Evolutionary conservation across 257 asterid species (phyloP).

Genomic region (Oldenlandia corymbosa): DNA sequence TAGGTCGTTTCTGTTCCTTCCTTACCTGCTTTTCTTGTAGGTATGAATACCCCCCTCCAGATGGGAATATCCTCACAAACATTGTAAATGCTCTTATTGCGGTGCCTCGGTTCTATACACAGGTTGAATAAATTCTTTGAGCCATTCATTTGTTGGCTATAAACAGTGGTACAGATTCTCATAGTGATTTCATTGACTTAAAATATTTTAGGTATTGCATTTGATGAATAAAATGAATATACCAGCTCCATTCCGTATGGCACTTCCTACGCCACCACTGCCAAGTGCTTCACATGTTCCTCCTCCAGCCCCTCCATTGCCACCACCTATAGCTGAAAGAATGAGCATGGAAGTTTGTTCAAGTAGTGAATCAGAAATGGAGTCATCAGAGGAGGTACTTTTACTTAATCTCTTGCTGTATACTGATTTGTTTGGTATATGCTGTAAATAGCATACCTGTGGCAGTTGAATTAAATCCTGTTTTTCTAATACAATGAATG

Average conservation of each 20-base stretch:
- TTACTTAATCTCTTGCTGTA: not conserved
- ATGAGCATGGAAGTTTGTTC: slow-evolving; percentile 35
- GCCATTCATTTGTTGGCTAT: slow-evolving; percentile 2
- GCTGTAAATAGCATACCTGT: not conserved
- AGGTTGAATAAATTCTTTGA: slow-evolving; percentile 35
- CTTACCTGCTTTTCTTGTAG: slow-evolving; percentile 37
- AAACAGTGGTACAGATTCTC: not conserved
- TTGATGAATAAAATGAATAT: slow-evolving; percentile 99
- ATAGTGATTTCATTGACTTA: not conserved
- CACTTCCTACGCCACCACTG: slow-evolving; percentile 88
- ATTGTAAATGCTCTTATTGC: slow-evolving; percentile 95
- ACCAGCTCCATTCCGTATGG: slow-evolving; percentile 92
- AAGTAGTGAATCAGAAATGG: slow-evolving; percentile 85
- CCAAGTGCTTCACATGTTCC: slow-evolving; percentile 49
- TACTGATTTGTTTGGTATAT: not conserved
- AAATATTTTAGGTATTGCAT: slow-evolving; percentile 73
- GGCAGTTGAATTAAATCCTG: not conserved
- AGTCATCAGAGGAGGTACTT: slow-evolving; percentile 90
- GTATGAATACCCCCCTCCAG: slow-evolving; percentile 93
- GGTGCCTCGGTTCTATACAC: slow-evolving; percentile 94
- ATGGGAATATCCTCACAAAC: slow-evolving; percentile 84
- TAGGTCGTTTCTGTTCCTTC: slow-evolving; percentile 4
- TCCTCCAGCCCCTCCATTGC: slow-evolving; percentile 40
- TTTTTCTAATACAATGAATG: not conserved
- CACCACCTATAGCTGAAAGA: slow-evolving; percentile 44